Evolutionary conservation across 257 asterid species (phyloP), one percentile per base, ranked within the genome.

Genomic region (Dorcoceras hygrometricum): DNA sequence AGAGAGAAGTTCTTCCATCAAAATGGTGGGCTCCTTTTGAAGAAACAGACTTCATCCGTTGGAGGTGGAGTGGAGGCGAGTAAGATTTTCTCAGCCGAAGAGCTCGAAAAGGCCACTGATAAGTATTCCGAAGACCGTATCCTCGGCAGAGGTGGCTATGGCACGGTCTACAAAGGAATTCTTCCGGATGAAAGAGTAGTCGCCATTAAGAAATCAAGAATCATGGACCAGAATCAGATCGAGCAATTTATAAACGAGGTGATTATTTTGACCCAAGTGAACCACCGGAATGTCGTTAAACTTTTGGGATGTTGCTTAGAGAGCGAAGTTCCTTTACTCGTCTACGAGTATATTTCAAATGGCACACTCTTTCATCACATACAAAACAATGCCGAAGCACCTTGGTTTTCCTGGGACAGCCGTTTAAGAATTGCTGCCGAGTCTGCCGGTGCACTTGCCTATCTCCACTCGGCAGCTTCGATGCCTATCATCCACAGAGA

Each of bases 251-350:
- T 36, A 36, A 36, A 36, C 16, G 46, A 36, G 46, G 16, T 10
- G 16, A 10, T 36, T 36, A 10, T 79, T 69, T 74, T 79, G 19
- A 65, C 83, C 20, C 83, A 76, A 26, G 55, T 79, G n/a, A n/a
- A n/a, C n/a, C n/a, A n/a, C n/a, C n/a, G n/a, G n/a, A n/a, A n/a
- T n/a, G n/a, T n/a, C n/a, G 80, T 79, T 27, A 79, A 64, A 19
- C 73, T 79, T 27, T 73, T 36, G 46, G 46, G 46, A 36, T 36
- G 46, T 36, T 36, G 46, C 46, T 36, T 36, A 16, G 46, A 36
- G 46, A 36, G 46, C 3, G 46, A 36, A 11, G 46, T 36, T 36
- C 46, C 46, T 8, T 36, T 36, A 36, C 18, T 36, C 1, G 46
- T 36, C 2, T 36, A 36, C 16, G 46, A 36, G 46, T 36, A 8